phyloP scores from a whole-genome alignment of 83 land plant species.

The Picea mariana region DNA sequence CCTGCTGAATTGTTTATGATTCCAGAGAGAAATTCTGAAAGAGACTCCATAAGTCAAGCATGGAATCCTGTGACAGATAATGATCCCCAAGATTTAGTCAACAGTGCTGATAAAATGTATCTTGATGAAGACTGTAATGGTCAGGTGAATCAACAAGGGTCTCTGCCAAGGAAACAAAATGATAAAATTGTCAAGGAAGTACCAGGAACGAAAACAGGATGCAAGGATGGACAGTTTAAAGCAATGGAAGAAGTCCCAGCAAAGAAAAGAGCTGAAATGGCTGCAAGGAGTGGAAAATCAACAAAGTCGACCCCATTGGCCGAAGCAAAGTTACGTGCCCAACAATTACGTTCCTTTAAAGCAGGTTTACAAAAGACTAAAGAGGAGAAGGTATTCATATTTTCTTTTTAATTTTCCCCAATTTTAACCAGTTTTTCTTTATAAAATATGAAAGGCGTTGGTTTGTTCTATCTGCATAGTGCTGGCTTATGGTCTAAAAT shows the following conservation, averaged over 20 bases:
- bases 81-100: conserved; percentile 7
- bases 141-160: background rate
- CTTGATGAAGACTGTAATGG: conserved; percentile 1
- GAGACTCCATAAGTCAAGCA: background rate
- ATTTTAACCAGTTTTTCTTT: background rate
- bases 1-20: conserved; percentile 13
- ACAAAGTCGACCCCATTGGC: conserved; percentile 40
- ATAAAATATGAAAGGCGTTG: background rate
- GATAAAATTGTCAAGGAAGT: background rate
- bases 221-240: background rate
- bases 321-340: conserved; percentile 86
- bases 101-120: conserved; percentile 8
- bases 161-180: background rate
- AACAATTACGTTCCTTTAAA: conserved; percentile 64
- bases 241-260: background rate
- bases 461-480: background rate
- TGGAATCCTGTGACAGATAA: conserved; percentile 15
- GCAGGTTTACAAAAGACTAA: conserved; percentile 14
- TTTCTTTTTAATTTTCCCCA: background rate
- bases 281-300: background rate
- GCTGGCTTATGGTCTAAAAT: background rate
- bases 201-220: background rate
- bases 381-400: conserved; percentile 6
- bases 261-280: background rate
- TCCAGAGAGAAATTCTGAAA: conserved; percentile 12